Conservation (phyloP, 148 eudicot genomes). For the Cornus suecica region DNA sequence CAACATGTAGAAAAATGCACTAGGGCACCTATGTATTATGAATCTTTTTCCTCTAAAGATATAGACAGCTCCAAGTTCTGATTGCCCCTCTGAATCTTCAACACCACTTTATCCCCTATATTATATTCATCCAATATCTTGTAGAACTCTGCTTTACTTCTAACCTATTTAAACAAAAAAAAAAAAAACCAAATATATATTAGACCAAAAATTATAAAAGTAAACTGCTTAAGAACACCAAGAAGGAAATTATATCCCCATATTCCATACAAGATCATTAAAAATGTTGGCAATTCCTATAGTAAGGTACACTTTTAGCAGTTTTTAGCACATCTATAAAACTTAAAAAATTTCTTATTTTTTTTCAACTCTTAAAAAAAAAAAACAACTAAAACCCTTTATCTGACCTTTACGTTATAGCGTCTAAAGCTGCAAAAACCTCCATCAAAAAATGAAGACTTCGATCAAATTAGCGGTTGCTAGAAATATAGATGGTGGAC, state of each 20-base stretch:
- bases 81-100: slow-evolving; percentile 67
- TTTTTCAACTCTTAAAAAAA: no score
- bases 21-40: not conserved
- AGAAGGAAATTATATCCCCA: not conserved
- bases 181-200: not conserved
- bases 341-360: no score
- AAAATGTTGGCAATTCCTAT: not conserved
- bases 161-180: slow-evolving; percentile 50
- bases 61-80: slow-evolving; percentile 66
- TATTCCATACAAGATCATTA: not conserved
- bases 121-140: slow-evolving; percentile 73
- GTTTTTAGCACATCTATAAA: not conserved
- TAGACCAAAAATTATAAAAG: not conserved
- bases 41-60: slow-evolving; percentile 57
- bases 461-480: not conserved
- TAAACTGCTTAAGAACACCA: not conserved
- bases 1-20: not conserved
- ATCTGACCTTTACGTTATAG: not conserved
- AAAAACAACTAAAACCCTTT: no score
- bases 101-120: slow-evolving; percentile 63
- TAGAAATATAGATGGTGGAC: not conserved
- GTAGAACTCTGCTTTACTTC: slow-evolving; percentile 67
- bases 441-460: not conserved
- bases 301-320: not conserved
- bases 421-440: not conserved